Conservation (phyloP, 176 grass and related monocot species). For the Avena sativa region DNA sequence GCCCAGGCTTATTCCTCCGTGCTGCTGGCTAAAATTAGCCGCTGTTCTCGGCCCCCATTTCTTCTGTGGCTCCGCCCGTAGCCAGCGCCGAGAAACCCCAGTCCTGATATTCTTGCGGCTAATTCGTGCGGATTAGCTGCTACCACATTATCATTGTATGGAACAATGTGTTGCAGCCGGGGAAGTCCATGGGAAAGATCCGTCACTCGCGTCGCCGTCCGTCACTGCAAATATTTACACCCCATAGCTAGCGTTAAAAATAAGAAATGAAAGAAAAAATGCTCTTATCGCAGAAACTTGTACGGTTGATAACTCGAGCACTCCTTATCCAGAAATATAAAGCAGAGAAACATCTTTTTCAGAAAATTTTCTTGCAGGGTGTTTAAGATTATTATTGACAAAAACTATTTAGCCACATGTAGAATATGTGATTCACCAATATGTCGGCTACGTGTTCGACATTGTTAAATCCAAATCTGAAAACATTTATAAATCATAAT, state of each 20-base stretch:
- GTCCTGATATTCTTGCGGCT: conserved; percentile 32
- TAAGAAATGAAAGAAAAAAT: background rate
- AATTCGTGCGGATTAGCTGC: conserved; percentile 36
- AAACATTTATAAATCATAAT: too few relatives aligned
- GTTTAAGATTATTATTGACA: too few relatives aligned
- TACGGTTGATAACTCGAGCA: background rate
- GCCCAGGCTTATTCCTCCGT: conserved; percentile 34
- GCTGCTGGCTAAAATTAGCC: conserved; percentile 51
- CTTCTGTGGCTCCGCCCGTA: conserved; percentile 53
- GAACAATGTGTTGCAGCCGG: conserved; percentile 30
- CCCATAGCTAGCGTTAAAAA: background rate
- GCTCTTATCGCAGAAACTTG: background rate
- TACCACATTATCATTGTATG: conserved; percentile 25
- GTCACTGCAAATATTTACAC: background rate
- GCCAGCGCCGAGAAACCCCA: conserved; percentile 35
- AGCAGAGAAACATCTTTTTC: background rate
- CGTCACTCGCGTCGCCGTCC: conserved; percentile 3
- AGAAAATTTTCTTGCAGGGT: too few relatives aligned
- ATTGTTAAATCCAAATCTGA: too few relatives aligned
- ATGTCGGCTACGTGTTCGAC: too few relatives aligned
- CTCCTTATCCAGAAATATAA: background rate
- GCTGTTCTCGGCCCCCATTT: conserved; percentile 41
- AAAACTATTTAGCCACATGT: too few relatives aligned
- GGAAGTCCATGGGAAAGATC: conserved; percentile 25
- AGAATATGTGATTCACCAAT: too few relatives aligned